phyloP scores from a whole-genome alignment of 306 rosid genomes.

The Trichosanthes truncata region DNA sequence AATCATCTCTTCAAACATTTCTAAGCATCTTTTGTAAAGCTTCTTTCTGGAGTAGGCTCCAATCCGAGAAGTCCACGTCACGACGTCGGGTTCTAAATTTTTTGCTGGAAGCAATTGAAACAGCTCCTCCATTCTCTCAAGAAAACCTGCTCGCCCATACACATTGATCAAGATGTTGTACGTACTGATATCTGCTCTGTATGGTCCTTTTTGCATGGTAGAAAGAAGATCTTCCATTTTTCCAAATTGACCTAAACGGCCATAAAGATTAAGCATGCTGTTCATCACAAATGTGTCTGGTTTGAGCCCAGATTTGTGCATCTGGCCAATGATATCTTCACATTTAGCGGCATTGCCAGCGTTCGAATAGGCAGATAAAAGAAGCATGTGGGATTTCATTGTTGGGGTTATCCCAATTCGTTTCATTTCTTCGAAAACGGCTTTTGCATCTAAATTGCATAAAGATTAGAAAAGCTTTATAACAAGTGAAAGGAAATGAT shows the following conservation, averaged over 20 bases:
- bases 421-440: slow-evolving; percentile 68
- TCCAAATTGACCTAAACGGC: slow-evolving; percentile 59
- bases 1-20: slow-evolving; percentile 86
- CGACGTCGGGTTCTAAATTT: slow-evolving; percentile 73
- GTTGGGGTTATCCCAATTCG: slow-evolving; percentile 78
- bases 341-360: slow-evolving; percentile 57
- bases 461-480: neutral
- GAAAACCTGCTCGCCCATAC: slow-evolving; percentile 74
- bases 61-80: slow-evolving; percentile 87
- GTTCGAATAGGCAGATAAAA: slow-evolving; percentile 67
- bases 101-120: slow-evolving; percentile 39
- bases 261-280: slow-evolving; percentile 78
- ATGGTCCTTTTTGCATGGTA: slow-evolving; percentile 60
- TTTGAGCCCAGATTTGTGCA: slow-evolving; percentile 59
- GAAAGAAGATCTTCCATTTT: slow-evolving; percentile 69
- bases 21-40: slow-evolving; percentile 57
- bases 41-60: slow-evolving; percentile 91
- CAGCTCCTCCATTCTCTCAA: slow-evolving; percentile 61
- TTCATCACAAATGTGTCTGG: slow-evolving; percentile 73
- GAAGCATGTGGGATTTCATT: slow-evolving; percentile 93
- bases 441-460: slow-evolving; percentile 48
- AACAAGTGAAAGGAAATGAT: neutral
- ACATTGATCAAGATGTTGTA: slow-evolving; percentile 69
- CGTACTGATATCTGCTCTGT: slow-evolving; percentile 58
- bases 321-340: slow-evolving; percentile 64